phyloP scores from a whole-genome alignment of 1,139 yeast genomes.

The Pichia sp. region DNA sequence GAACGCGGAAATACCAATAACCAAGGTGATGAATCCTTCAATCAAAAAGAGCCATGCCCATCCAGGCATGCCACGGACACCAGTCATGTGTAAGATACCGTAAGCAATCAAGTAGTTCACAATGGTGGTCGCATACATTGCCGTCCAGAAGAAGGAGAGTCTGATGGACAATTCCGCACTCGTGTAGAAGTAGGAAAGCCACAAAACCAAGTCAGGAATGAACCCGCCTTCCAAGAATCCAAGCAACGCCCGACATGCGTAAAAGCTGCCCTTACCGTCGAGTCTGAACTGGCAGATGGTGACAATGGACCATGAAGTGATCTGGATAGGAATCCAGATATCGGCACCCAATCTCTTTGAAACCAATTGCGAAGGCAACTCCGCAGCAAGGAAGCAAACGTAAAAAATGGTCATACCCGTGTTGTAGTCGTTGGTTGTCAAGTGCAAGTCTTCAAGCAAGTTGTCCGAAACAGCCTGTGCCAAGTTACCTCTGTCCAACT shows the following conservation, averaged over 20 bases:
- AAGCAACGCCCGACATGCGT: slow-evolving; percentile 41
- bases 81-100: slow-evolving; percentile 42
- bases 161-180: slow-evolving; percentile 47
- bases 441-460: slow-evolving; percentile 39
- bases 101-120: slow-evolving; percentile 42
- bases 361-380: slow-evolving; percentile 51
- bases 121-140: slow-evolving; percentile 40
- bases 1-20: slow-evolving; percentile 48
- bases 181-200: slow-evolving; percentile 55
- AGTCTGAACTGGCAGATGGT: slow-evolving; percentile 45
- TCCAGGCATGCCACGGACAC: slow-evolving; percentile 40
- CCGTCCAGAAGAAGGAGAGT: slow-evolving; percentile 48
- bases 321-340: slow-evolving; percentile 50
- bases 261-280: slow-evolving; percentile 35
- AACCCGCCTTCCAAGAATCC: slow-evolving; percentile 56
- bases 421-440: slow-evolving; percentile 47
- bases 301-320: slow-evolving; percentile 48
- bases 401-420: slow-evolving; percentile 44
- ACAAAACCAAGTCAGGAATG: slow-evolving; percentile 49
- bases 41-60: slow-evolving; percentile 66
- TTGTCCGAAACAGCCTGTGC: slow-evolving; percentile 49
- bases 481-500: slow-evolving; percentile 49
- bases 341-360: slow-evolving; percentile 52
- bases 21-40: slow-evolving; percentile 56
- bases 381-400: slow-evolving; percentile 45